Conservation (phyloP, 2,329 filamentous ascomycete species). For the Allantophomopsis lycopodina region DNA sequence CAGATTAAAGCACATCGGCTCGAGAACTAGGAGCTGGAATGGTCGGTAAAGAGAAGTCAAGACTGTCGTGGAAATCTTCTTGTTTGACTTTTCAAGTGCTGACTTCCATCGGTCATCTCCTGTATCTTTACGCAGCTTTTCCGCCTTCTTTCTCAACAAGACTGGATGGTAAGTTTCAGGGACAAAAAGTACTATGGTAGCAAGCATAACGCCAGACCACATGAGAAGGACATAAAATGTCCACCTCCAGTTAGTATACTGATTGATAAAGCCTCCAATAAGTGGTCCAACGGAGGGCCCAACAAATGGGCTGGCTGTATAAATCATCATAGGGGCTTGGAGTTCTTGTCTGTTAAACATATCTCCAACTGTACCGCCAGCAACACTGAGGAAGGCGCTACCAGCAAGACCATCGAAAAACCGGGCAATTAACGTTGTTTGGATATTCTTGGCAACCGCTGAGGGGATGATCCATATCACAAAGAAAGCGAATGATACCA, state of each 20-base stretch:
- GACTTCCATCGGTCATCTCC: conserved; percentile 67
- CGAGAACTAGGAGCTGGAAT: conserved; percentile 64
- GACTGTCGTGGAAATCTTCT: conserved; percentile 51
- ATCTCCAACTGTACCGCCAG: conserved; percentile 77
- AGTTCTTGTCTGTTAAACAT: conserved; percentile 57
- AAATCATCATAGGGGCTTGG: conserved; percentile 73
- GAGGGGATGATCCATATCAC: conserved; percentile 71
- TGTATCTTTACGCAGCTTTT: conserved; percentile 54
- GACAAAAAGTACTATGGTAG: conserved; percentile 55
- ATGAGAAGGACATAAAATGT: conserved; percentile 77
- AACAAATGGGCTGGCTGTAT: conserved; percentile 50
- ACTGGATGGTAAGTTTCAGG: conserved; percentile 82
- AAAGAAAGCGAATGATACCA: conserved; percentile 61
- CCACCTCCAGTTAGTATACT: conserved; percentile 63
- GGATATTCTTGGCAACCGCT: conserved; percentile 69
- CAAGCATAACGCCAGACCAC: conserved; percentile 55
- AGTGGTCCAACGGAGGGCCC: conserved; percentile 46
- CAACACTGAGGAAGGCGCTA: conserved; percentile 56
- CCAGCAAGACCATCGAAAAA: conserved; percentile 68
- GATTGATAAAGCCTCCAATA: conserved; percentile 72
- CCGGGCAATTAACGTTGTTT: conserved; percentile 62
- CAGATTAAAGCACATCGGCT: conserved; percentile 76
- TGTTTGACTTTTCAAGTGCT: conserved; percentile 59
- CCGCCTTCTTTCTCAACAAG: conserved; percentile 60
- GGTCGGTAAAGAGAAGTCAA: conserved; percentile 41